Conservation (phyloP, 495 filamentous ascomycete genomes). For the Neurospora sp. region DNA sequence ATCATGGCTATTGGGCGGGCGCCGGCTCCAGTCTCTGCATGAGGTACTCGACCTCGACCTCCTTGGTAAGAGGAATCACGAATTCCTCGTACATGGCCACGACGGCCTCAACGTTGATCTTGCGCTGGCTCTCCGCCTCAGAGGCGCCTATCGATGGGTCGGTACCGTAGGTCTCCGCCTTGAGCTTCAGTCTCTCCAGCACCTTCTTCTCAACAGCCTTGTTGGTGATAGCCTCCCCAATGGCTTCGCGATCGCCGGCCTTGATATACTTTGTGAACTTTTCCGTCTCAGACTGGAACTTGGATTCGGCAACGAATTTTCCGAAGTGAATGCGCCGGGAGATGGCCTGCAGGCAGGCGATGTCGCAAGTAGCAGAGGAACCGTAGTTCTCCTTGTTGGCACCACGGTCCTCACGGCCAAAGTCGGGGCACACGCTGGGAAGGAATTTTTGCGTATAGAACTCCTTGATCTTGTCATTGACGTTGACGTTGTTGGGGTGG, state of each 20-base stretch:
- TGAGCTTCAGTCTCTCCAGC: conserved; percentile 73
- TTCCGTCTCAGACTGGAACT: conserved; percentile 79
- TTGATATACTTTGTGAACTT: conserved; percentile 71
- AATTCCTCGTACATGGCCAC: conserved; percentile 91
- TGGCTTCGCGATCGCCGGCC: conserved; percentile 63
- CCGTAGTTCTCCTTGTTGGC: conserved; percentile 93
- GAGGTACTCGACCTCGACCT: conserved; percentile 94
- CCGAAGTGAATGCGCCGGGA: conserved; percentile 93
- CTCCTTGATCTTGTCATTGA: conserved; percentile 78
- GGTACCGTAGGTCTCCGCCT: conserved; percentile 91
- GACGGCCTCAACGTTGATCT: conserved; percentile 90
- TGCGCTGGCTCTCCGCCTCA: conserved; percentile 31
- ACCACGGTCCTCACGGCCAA: conserved; percentile 63
- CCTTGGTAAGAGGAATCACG: conserved; percentile 94
- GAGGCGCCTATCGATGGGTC: conserved; percentile 49
- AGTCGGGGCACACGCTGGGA: conserved; percentile 66
- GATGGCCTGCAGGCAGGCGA: conserved; percentile 80
- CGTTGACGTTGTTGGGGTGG: conserved; percentile 85
- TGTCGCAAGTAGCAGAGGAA: conserved; percentile 83
- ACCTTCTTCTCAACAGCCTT: conserved; percentile 84
- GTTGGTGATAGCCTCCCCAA: conserved; percentile 87
- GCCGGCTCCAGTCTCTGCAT: conserved; percentile 70
- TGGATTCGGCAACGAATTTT: conserved; percentile 98
- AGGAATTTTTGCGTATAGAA: conserved; percentile 78
- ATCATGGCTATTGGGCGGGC: neutral